Conservation (phyloP, 2,329 filamentous ascomycete genomes). For the Akanthomyces dipterigenus region DNA sequence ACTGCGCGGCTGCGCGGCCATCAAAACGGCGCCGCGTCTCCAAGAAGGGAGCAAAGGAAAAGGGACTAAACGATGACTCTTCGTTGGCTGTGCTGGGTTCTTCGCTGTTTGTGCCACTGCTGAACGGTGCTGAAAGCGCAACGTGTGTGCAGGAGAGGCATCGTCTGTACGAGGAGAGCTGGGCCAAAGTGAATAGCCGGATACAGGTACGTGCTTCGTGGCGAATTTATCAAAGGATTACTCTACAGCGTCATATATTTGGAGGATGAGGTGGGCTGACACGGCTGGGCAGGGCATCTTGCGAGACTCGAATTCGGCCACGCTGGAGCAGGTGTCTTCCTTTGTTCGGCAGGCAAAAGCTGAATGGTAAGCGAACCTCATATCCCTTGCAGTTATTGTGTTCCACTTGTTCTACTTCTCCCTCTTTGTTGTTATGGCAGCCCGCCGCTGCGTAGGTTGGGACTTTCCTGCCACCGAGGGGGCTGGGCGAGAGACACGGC, state of each 20-base stretch:
- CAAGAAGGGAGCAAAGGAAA: slow-evolving; percentile 32
- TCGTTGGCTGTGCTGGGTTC: slow-evolving; percentile 9
- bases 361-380: slow-evolving; percentile 22
- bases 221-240: neutral
- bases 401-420: neutral
- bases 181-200: slow-evolving; percentile 55
- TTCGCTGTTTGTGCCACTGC: slow-evolving; percentile 42
- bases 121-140: slow-evolving; percentile 47
- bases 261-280: neutral
- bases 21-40: slow-evolving; percentile 52
- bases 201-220: slow-evolving; percentile 40
- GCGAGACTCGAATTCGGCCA: slow-evolving; percentile 53
- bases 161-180: slow-evolving; percentile 54
- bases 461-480: neutral
- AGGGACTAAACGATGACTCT: slow-evolving; percentile 6
- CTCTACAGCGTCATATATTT: neutral
- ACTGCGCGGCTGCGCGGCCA: slow-evolving; percentile 34
- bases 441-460: neutral
- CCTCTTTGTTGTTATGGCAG: neutral
- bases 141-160: slow-evolving; percentile 47
- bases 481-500: slow-evolving; percentile 1
- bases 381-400: neutral
- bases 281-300: slow-evolving; percentile 41
- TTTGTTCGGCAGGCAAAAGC: slow-evolving; percentile 43
- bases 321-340: slow-evolving; percentile 48